Conservation (phyloP, 2,329 filamentous ascomycete species). For the Monosporascus sp. region DNA sequence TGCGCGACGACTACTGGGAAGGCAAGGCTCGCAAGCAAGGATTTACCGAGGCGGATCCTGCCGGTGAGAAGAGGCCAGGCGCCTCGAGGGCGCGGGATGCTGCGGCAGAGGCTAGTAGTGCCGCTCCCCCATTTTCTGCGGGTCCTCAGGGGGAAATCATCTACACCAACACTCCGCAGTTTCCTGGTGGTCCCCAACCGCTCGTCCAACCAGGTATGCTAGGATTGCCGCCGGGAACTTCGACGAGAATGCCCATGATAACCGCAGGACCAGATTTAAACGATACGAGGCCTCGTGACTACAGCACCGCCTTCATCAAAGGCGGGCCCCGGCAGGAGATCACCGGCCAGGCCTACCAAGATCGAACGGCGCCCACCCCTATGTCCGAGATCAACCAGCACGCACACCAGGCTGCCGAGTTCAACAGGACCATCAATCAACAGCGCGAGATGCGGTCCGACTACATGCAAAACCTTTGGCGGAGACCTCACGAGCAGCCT, state of each 20-base stretch:
- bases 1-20: slow-evolving; percentile 98
- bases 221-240: slow-evolving; percentile 55
- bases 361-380: slow-evolving; percentile 71
- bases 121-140: slow-evolving; percentile 49
- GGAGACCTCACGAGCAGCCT: slow-evolving; percentile 74
- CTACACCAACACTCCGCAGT: slow-evolving; percentile 70
- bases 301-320: slow-evolving; percentile 63
- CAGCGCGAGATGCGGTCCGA: slow-evolving; percentile 74
- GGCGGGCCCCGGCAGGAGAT: slow-evolving; percentile 86
- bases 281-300: slow-evolving; percentile 73
- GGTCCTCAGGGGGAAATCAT: slow-evolving; percentile 80
- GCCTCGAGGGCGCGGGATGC: slow-evolving; percentile 84
- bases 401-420: slow-evolving; percentile 83
- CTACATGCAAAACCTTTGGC: slow-evolving; percentile 78
- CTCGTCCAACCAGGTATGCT: slow-evolving; percentile 69
- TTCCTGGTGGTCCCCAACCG: slow-evolving; percentile 61
- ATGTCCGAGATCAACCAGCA: slow-evolving; percentile 78
- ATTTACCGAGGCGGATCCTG: slow-evolving; percentile 93
- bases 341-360: slow-evolving; percentile 80
- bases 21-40: slow-evolving; percentile 95
- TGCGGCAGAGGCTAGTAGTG: slow-evolving; percentile 63
- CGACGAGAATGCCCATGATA: slow-evolving; percentile 77
- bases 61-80: slow-evolving; percentile 92
- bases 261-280: slow-evolving; percentile 73
- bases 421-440: slow-evolving; percentile 77